phyloP scores from a whole-genome alignment of 345 rosid genomes.

The Arabidopsis arenosa region DNA sequence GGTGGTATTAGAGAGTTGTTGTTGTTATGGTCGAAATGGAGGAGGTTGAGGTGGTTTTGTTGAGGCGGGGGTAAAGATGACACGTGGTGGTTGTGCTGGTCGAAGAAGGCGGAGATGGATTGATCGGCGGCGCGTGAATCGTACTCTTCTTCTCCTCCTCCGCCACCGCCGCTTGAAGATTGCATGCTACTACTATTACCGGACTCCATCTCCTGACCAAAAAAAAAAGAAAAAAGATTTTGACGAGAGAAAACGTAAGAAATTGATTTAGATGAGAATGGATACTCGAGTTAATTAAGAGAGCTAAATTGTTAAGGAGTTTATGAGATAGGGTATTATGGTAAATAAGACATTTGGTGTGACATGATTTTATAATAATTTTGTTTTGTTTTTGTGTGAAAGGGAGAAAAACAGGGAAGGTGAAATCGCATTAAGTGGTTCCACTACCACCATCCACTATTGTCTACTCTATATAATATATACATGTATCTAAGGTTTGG shows the following conservation, averaged over 20 bases:
- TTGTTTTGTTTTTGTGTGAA: conserved; percentile 39
- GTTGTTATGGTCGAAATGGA: conserved; percentile 44
- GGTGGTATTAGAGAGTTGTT: conserved; percentile 52
- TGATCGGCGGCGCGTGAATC: conserved; percentile 69
- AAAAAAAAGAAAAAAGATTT: neutral
- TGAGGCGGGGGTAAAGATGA: conserved; percentile 46
- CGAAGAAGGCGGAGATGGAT: conserved; percentile 59
- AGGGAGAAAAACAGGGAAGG: conserved; percentile 43
- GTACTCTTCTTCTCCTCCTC: conserved; percentile 68
- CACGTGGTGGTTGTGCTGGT: conserved; percentile 47
- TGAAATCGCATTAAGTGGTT: conserved; percentile 50
- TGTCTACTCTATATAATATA: conserved; percentile 43
- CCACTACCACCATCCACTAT: conserved; percentile 53
- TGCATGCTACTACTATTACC: conserved; percentile 83
- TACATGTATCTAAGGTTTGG: conserved; percentile 30
- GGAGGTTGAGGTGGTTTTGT: conserved; percentile 45
- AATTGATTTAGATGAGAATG: conserved; percentile 2
- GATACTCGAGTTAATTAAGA: conserved; percentile 19
- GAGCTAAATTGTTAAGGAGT: conserved; percentile 19
- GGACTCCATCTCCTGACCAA: conserved; percentile 63
- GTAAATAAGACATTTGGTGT: conserved; percentile 36
- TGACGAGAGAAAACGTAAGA: conserved; percentile 35
- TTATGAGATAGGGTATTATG: conserved; percentile 22
- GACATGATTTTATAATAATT: conserved; percentile 13
- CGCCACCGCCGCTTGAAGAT: conserved; percentile 65